Evolutionary conservation across 352 stramenopile species (phyloP), one percentile per base, ranked within the genome.

Genomic region (Phytophthora tentaculata): DNA sequence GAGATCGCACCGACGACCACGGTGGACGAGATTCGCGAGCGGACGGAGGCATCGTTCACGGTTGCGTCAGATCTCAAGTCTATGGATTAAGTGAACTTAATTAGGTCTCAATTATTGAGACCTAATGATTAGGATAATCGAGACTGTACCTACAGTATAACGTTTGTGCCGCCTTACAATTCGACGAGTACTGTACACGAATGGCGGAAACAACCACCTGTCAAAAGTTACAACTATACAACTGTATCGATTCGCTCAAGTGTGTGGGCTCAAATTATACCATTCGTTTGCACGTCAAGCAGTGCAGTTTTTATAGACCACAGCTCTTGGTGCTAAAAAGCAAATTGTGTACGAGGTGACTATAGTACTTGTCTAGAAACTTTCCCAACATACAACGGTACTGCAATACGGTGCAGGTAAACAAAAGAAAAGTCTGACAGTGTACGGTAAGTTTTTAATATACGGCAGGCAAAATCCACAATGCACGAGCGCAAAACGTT

Each of bases 1-100:
- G 96, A 98, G 79, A 93, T 96, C 24, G 80, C 90, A n/a, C 72
- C 86, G 9, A 89, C 83, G 19, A 86, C 80, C 43, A 95, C 87
- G 0, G 73, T 97, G 5, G 91, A 97, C 0, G 84, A 96, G 32
- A 80, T 97, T 56, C 77, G 74, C 5, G 63, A 78, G 43, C 88
- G 87, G 19, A 97, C 91, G 4, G 91, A 93, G 55, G 89, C 88
- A 20, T 59, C 85, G 23, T 97, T 97, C 55, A 72, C 76, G 8
- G 83, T 96, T 52, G 74, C 84, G 6, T 39, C 67, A 13, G 44
- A 64, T 14, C 72, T 95, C 16, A 91, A 90, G 63, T 70, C 64
- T 50, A 93, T 95, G 86, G 77, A 93, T 32, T 71, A 55, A 78
- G 32, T 17, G 41, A 9, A 14, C 32, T n/a, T n/a, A n/a, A n/a